Base-by-base conservation (phyloP, 2,329 filamentous ascomycete species). In the Aspergillus tanneri region DNA sequence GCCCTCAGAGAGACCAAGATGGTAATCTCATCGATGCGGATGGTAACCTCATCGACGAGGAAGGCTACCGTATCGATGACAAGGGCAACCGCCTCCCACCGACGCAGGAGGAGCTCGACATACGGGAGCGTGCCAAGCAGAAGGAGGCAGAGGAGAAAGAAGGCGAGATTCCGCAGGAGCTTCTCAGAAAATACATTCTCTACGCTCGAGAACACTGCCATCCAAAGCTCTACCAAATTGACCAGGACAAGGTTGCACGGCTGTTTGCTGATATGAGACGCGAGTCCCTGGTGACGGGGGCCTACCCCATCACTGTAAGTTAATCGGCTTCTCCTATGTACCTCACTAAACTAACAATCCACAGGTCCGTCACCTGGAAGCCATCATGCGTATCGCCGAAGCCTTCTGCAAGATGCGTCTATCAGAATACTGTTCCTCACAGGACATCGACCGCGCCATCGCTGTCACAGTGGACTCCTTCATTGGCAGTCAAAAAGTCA, bases 401-500 rank as follows among this genome's bases (percentile, higher is more conserved):
- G 76, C 91, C 0, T 99, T 99, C 74, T 95, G 88, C 72, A 92
- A 95, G 65, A 99, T 99, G 93, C 87, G 93, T 11, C 78, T 99
- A n/a, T 93, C 88, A 0, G 93, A 99, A 58, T 97, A 96, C 76
- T 96, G 92, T 71, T 86, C 87, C 5, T 75, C 87, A 2, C 82
- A 87, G 50, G 93, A 99, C 65, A 96, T 99, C 60, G 93, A 99
- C 71, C 89, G 93, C 35, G 93, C 93, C 49, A 99, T 99, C 64
- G 90, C 91, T 11, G 93, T 99, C 5, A 95, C 93, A 0, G 89
- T 99, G 2, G 91, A 97, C 58, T 95, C 88, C 47, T 99, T 99
- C 65, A 89, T 99, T 35, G 89, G 88, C 52, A 95, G 88, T 61
- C 93, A 99, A 70, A 99, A 99, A 77, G 84, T 97, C 62, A 95